Evolutionary conservation across 2,329 filamentous ascomycete species (phyloP), one percentile per base, ranked within the genome.

Genomic region (Aspergillus hortae): DNA sequence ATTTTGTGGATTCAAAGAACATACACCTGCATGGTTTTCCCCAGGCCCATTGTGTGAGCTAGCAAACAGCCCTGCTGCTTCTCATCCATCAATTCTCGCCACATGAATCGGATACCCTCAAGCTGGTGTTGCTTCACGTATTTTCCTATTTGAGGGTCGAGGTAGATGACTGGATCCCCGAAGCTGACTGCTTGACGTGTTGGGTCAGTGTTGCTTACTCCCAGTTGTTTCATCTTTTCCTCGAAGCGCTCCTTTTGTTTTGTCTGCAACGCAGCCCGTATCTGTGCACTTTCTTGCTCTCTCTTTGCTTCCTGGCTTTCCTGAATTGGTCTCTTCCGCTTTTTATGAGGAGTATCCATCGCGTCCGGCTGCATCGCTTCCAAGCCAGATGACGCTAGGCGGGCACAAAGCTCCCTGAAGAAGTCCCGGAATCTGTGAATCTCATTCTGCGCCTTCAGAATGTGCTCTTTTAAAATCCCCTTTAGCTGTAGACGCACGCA

Each of bases 21-120:
- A 72, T 70, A 79, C 75, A 90, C 83, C 73, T 96, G 91, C 86
- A 95, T 90, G 0, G 91, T 95, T 74, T 96, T 96, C 14, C 91
- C 91, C 2, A 96, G 74, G 1, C 92, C 92, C 91, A 96, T 96
- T 0, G 89, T 90, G 67, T 96, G 91, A 5, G 91, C 88, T 17
- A 96, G 77, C 11, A 95, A 78, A 64, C 89, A 95, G 2, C 91
- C 91, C 68, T 91, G 85, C 15, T 79, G 78, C 4, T 76, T 73
- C 4, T 78, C 73, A 50, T 85, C 80, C 5, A 92, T 82, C 42
- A 96, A 75, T 57, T 92, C 87, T 59, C 90, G 85, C 90, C 92
- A 96, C 77, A 96, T 82, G 69, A 96, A 96, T 10, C 86, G 85
- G 17, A 96, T 83, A 1, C 92, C 92, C 1, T 83, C 78, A 44